Base-by-base conservation (phyloP, 106 monocot species). In the Cymbidium sinense region DNA sequence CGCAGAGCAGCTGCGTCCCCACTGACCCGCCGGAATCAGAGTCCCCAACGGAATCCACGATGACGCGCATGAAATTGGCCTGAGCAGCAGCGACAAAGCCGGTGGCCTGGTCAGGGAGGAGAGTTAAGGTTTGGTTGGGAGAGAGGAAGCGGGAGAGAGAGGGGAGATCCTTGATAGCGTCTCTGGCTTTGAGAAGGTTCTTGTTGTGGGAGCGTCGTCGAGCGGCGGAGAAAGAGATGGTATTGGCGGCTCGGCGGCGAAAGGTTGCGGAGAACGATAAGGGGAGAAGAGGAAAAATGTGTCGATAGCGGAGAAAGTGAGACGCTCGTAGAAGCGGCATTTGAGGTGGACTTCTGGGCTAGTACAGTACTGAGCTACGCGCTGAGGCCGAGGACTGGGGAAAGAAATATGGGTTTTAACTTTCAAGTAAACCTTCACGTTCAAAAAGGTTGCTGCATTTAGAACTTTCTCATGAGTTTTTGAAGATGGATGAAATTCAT, bases 21-120 rank as follows among this genome's bases (percentile, higher is more conserved):
- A 79, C 78, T 20, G 79, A 79, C n/a, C 13, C 18, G 33, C 54
- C 7, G 67, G 78, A 28, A 30, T 37, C 18, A 44, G 36, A 50
- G 34, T 77, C 61, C 10, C 71, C 58, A 1, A 74, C 75, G 55
- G 83, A 71, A 35, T 88, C 82, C 35, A 96, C 91, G 71, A 90
- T 77, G 43, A 94, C 94, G 64, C 88, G 86, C 93, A 93, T 89
- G 89, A 96, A 96, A 71, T 96, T 94, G 70, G 96, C 96, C 83
- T 96, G 96, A 18, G 96, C 84, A 23, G 93, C 83, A 47, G 93
- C 91, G 50, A 96, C 96, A 18, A 89, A 85, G 47, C 93, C 96
- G 82, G 90, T 77, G 77, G 93, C 91, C 75, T 94, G 96, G 73
- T 75, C 70, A 72, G 93, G 96, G 61, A 88, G 88, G 84, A 95